Evolutionary conservation across 2,329 filamentous ascomycete genomes (phyloP), one percentile per base, ranked within the genome.

Genomic region (Colletotrichum melonis): DNA sequence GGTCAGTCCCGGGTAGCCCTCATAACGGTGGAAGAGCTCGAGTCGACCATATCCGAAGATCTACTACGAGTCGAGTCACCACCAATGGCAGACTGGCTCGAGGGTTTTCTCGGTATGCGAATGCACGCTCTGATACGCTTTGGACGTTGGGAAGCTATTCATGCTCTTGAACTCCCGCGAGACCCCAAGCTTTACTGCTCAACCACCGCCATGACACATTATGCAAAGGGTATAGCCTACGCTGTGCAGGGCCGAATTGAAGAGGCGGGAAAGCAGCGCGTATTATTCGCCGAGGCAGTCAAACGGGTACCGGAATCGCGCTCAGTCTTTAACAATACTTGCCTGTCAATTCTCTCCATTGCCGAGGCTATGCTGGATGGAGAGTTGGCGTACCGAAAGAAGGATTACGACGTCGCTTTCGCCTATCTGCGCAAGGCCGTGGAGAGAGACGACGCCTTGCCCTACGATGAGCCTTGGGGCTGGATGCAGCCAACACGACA

Each of bases 71-170:
- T 93, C 4, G 79, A 91, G 74, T 91, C 89, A 0, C 92, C 92
- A 0, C 92, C 92, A 0, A 95, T 95, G 93, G 92, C 93, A 1
- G 92, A 95, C 80, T 95, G 92, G 90, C 84, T 95, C 1, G 94
- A 95, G 80, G 88, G 89, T 1, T 95, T 94, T 75, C 81, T 93
- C 4, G 88, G 89, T 1, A 90, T 94, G 80, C 88, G 91, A 4
- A 84, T 92, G 2, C 93, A 96, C 79, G 91, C 92, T 1, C 84
- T 94, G 19, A 86, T 96, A 57, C 90, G 94, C 0, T 96, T 95
- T 76, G 94, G 94, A 0, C 84, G 84, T 19, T 95, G 94, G 94
- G 78, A 90, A 0, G 91, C 94, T 1, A 85, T 95, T 26, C 81
- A 93, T 9, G 81, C 83, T 1, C 80, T 93, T 1, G 72, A 82